Conservation (phyloP, 1,284 basidiomycete species). For the Agroathelia rolfsii region DNA sequence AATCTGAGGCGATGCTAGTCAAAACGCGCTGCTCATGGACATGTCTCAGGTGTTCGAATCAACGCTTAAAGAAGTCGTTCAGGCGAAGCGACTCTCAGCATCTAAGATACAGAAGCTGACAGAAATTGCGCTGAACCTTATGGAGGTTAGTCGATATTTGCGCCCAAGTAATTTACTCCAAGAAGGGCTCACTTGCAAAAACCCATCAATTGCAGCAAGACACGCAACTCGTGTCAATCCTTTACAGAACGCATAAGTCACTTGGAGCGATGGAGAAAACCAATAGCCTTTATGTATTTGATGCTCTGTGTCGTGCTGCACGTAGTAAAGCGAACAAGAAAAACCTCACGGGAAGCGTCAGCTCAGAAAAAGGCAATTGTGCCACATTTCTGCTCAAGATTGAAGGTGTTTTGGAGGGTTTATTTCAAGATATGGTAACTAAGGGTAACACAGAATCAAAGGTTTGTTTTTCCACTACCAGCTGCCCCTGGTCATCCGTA, state of each 20-base stretch:
- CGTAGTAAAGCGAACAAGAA: slow-evolving; percentile 58
- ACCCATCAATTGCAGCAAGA: slow-evolving; percentile 45
- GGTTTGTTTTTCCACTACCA: too few species aligned
- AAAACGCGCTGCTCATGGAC: too few species aligned
- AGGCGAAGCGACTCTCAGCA: slow-evolving; percentile 72
- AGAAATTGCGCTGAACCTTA: slow-evolving; percentile 60
- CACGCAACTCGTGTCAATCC: slow-evolving; percentile 72
- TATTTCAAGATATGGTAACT: slow-evolving; percentile 72
- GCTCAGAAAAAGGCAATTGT: slow-evolving; percentile 55
- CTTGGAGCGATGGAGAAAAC: slow-evolving; percentile 61
- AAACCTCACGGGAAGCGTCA: slow-evolving; percentile 42
- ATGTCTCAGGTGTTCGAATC: slow-evolving; percentile 62
- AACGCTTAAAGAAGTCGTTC: slow-evolving; percentile 69
- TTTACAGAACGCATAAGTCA: slow-evolving; percentile 79
- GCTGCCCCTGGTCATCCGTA: too few species aligned
- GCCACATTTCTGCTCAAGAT: slow-evolving; percentile 79
- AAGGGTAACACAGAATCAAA: slow-evolving; percentile 60
- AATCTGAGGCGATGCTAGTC: too few species aligned
- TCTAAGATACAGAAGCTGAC: slow-evolving; percentile 74
- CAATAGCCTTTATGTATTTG: slow-evolving; percentile 82
- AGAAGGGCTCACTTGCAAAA: slow-evolving; percentile 1
- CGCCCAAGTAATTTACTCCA: slow-evolving; percentile 7
- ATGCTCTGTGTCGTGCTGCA: slow-evolving; percentile 84
- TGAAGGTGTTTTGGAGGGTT: slow-evolving; percentile 75
- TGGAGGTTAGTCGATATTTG: slow-evolving; percentile 44